phyloP scores from a whole-genome alignment of 2,329 filamentous ascomycete genomes.

The Colletotrichum gigasporum region DNA sequence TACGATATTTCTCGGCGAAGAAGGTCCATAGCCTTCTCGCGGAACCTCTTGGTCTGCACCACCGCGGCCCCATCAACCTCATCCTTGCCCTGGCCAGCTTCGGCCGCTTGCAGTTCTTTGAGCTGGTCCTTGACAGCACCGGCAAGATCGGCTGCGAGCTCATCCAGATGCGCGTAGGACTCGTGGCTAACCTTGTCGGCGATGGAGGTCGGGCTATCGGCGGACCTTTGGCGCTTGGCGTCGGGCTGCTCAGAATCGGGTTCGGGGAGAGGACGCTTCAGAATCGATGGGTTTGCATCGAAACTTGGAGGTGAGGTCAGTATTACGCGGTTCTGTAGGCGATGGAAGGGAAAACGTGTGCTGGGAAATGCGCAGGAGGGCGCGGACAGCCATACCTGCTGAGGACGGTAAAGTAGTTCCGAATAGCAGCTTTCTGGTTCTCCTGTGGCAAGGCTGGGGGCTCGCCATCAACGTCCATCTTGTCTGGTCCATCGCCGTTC shows the following conservation, averaged over 20 bases:
- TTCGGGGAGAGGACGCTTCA: slow-evolving; percentile 62
- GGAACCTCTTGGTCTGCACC: slow-evolving; percentile 62
- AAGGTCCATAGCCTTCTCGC: slow-evolving; percentile 69
- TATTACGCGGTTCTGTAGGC: slow-evolving; percentile 11
- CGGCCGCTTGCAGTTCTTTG: slow-evolving; percentile 52
- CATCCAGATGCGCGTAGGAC: slow-evolving; percentile 69
- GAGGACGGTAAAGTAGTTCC: slow-evolving; percentile 48
- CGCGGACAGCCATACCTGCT: slow-evolving; percentile 44
- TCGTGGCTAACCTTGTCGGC: slow-evolving; percentile 62
- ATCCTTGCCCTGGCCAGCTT: slow-evolving; percentile 36
- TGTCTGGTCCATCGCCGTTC: slow-evolving; percentile 35
- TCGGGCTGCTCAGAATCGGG: slow-evolving; percentile 59
- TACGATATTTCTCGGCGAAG: slow-evolving; percentile 69
- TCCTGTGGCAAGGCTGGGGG: slow-evolving; percentile 20
- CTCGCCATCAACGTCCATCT: slow-evolving; percentile 39
- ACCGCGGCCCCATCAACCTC: slow-evolving; percentile 48
- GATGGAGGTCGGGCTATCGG: slow-evolving; percentile 54
- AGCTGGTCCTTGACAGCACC: slow-evolving; percentile 57
- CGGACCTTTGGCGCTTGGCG: slow-evolving; percentile 69
- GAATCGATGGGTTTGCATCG: slow-evolving; percentile 63
- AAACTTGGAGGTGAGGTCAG: slow-evolving; percentile 54
- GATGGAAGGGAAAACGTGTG: background rate
- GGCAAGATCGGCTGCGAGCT: slow-evolving; percentile 69
- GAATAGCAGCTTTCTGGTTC: slow-evolving; percentile 47
- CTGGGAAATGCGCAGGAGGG: slow-evolving; percentile 2